Evolutionary conservation across 2,329 filamentous ascomycete genomes (phyloP).

Genomic region (Penicillium digitatum): DNA sequence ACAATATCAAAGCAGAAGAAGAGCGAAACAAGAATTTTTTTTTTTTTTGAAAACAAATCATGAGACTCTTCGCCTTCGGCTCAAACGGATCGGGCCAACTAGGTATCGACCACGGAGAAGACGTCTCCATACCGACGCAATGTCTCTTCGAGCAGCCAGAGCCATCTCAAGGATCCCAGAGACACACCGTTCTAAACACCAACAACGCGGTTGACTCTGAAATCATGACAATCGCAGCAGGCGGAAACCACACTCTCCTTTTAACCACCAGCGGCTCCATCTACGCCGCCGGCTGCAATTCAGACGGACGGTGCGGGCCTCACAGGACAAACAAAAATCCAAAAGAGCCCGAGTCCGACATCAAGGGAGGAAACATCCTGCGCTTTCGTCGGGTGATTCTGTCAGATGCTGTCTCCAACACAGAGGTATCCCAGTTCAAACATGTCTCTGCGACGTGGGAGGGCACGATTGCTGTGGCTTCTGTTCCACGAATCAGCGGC

Average conservation of each 20-base stretch:
- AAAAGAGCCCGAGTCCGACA: neutral
- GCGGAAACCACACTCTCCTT: conserved; percentile 84
- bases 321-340: neutral
- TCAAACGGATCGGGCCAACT: conserved; percentile 76
- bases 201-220: neutral
- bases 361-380: conserved; percentile 10
- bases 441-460: conserved; percentile 73
- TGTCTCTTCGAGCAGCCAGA: conserved; percentile 51
- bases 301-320: conserved; percentile 44
- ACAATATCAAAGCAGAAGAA: neutral
- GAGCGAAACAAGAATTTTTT: too few relatives aligned
- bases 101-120: conserved; percentile 66
- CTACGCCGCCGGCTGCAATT: conserved; percentile 63
- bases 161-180: conserved; percentile 16
- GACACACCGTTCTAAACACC: neutral
- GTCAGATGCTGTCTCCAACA: conserved; percentile 3
- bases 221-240: conserved; percentile 52
- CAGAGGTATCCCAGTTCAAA: conserved; percentile 36
- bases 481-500: neutral
- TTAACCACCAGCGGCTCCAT: conserved; percentile 58
- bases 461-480: conserved; percentile 59
- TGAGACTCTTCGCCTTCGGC: conserved; percentile 62
- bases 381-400: conserved; percentile 30
- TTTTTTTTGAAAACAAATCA: conserved; percentile 10
- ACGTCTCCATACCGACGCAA: conserved; percentile 63